Evolutionary conservation across 176 grass and related monocot genomes (phyloP).

Genomic region (Zoysia japonica): DNA sequence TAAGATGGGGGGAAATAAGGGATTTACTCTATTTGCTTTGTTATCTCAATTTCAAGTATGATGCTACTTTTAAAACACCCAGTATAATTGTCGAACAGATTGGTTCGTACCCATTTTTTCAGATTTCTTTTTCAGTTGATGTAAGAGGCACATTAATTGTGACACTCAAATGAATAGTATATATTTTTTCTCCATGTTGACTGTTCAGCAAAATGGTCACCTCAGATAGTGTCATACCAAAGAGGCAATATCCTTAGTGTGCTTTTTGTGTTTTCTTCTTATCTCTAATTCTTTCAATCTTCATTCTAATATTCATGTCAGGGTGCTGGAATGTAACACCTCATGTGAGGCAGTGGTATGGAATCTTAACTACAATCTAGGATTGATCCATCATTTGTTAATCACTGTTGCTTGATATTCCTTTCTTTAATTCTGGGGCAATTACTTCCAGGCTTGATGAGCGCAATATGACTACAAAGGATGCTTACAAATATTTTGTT

Average conservation of each 20-base stretch:
- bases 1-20: no score
- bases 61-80: not conserved
- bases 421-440: constrained; percentile 16
- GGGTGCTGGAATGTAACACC: constrained; percentile 88
- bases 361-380: constrained; percentile 24
- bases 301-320: constrained; percentile 43
- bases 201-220: not conserved
- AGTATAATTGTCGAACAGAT: not conserved
- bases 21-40: not conserved
- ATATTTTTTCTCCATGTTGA: not conserved
- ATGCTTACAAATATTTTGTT: constrained; percentile 95
- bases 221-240: constrained; percentile 14
- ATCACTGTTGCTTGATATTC: constrained; percentile 6
- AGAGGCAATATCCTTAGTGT: not conserved
- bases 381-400: constrained; percentile 1
- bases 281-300: not conserved
- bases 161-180: not conserved
- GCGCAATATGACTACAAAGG: constrained; percentile 81
- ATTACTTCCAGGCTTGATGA: constrained; percentile 65
- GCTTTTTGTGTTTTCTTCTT: not conserved
- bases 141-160: not conserved
- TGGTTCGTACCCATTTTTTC: not conserved
- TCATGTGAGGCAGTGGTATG: constrained; percentile 93
- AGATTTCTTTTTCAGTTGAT: constrained; percentile 5
- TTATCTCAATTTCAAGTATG: not conserved